These are phyloP conservation scores for Bryum argenteum DNA, from an alignment of 225 moss, liverwort and hornwort species.

Conservation along the genomic window DNA sequence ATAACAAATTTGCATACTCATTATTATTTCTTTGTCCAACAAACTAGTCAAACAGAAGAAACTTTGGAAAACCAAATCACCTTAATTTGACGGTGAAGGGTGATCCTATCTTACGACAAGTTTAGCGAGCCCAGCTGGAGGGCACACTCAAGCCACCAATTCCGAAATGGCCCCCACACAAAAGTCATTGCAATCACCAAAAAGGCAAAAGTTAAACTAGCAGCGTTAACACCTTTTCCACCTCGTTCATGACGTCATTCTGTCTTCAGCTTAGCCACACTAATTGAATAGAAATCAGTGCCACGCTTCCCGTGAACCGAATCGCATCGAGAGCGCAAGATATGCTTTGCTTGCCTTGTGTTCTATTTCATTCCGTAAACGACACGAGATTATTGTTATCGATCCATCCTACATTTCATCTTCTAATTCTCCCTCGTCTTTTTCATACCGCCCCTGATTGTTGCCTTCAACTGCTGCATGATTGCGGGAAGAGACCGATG, in stretches of 20 bases:
- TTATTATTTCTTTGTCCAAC: no score
- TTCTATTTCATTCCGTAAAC: not conserved
- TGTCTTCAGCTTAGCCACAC: not conserved
- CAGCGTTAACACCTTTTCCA: no score
- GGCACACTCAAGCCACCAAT: no score
- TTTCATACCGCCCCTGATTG: not conserved
- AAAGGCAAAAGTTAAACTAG: no score
- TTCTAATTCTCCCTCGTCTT: not conserved
- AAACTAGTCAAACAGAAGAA: no score
- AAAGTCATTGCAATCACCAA: no score
- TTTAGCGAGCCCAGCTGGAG: no score
- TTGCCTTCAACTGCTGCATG: not conserved
- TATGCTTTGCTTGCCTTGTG: not conserved
- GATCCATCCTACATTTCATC: not conserved
- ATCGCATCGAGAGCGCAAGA: constrained; percentile 1
- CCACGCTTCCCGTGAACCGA: not conserved
- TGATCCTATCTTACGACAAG: no score
- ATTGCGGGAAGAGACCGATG: not conserved
- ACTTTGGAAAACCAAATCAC: no score
- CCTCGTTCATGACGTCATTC: not conserved
- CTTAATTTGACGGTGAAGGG: no score
- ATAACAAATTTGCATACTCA: no score
- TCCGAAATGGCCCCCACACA: no score
- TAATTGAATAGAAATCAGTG: not conserved
- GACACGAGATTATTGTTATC: not conserved